Conservation (phyloP, 2,329 filamentous ascomycete genomes). For the Arthrobotrys pseudoclavata region DNA sequence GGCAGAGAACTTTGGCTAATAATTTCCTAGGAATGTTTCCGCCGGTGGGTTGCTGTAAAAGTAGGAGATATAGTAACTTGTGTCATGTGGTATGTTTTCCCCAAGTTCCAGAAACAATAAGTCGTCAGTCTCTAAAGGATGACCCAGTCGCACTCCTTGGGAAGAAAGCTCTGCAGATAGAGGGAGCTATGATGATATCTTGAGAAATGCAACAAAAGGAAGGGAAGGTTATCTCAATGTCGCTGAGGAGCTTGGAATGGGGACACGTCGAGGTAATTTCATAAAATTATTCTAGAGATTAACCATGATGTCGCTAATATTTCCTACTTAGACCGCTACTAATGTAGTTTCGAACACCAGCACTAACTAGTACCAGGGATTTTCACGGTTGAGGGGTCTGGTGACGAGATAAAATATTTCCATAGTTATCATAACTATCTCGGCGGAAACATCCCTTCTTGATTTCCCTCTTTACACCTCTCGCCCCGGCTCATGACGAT, state of each 20-base stretch:
- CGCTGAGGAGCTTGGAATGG: conserved; percentile 46
- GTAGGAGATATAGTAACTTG: conserved; percentile 60
- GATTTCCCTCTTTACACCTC: no score
- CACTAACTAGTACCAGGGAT: not conserved
- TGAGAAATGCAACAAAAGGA: conserved; percentile 40
- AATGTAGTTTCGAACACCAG: not conserved
- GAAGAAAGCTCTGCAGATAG: conserved; percentile 10
- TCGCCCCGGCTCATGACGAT: no score
- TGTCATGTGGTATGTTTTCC: conserved; percentile 62
- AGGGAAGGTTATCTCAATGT: conserved; percentile 52
- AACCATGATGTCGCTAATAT: not conserved
- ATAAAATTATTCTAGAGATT: not conserved
- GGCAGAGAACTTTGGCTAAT: not conserved
- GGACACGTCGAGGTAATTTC: conserved; percentile 15
- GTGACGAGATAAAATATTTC: no score
- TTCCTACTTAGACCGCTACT: not conserved
- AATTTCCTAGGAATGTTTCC: conserved; percentile 60
- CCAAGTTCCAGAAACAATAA: not conserved
- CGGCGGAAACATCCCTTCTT: no score
- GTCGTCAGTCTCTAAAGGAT: not conserved
- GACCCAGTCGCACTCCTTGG: conserved; percentile 44
- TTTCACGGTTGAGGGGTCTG: not conserved
- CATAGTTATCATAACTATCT: no score
- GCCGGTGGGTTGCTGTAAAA: conserved; percentile 61
- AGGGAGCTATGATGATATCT: conserved; percentile 32